A percentile compares a stretch with the other conserved stretches of the same genome.
Conservation (phyloP, 1,284 basidiomycete species). For the Meripilus lineatus region DNA sequence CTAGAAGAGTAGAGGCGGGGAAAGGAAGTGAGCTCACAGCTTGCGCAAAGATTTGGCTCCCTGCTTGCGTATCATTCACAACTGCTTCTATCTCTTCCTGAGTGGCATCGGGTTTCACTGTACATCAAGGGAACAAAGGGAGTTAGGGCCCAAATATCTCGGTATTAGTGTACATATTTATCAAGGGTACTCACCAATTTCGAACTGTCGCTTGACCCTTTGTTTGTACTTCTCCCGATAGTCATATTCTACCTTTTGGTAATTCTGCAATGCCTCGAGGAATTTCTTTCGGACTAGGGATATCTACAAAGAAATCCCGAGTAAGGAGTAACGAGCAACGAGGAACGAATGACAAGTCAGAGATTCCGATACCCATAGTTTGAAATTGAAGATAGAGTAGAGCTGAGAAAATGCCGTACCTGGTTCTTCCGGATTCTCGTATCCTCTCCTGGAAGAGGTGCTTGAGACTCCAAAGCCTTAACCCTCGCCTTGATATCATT, state of each 20-base stretch:
- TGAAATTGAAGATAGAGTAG: background rate
- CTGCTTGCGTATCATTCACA: slow-evolving; percentile 61
- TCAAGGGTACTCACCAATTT: slow-evolving; percentile 53
- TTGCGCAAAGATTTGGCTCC: slow-evolving; percentile 80
- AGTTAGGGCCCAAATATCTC: no score
- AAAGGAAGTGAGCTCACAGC: slow-evolving; percentile 46
- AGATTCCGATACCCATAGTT: no score
- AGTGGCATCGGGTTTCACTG: slow-evolving; percentile 89
- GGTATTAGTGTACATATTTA: background rate
- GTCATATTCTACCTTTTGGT: slow-evolving; percentile 84
- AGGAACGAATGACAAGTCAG: background rate
- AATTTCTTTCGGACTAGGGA: slow-evolving; percentile 57
- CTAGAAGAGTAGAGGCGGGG: no score
- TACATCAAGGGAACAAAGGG: background rate
- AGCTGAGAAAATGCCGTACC: slow-evolving; percentile 37
- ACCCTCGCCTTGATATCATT: slow-evolving; percentile 64
- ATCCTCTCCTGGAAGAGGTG: slow-evolving; percentile 39
- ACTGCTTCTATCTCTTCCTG: slow-evolving; percentile 77
- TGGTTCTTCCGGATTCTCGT: slow-evolving; percentile 66
- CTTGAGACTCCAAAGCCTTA: slow-evolving; percentile 42
- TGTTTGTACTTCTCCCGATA: slow-evolving; percentile 79
- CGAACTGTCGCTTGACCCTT: slow-evolving; percentile 85
- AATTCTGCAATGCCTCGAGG: slow-evolving; percentile 63
- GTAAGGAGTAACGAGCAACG: background rate
- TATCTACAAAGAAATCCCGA: background rate